phyloP scores from a whole-genome alignment of 306 rosid genomes.

The Dryas drummondii region DNA sequence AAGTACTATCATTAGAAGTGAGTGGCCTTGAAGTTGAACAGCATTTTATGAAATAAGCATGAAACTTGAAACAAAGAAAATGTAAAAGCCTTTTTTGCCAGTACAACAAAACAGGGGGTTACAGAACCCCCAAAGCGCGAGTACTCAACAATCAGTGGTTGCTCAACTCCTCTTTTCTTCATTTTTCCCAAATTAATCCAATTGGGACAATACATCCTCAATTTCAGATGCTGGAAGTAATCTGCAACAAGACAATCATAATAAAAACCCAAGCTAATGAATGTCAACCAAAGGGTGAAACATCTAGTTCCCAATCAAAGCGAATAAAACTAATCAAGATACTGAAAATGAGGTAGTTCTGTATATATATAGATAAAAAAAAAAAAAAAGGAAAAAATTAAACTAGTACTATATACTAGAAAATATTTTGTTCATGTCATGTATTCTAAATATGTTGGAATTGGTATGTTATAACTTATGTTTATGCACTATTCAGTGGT shows the following conservation, averaged over 20 bases:
- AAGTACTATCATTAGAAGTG: neutral
- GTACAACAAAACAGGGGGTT: neutral
- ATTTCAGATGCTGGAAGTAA: conserved; percentile 81
- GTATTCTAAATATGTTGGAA: neutral
- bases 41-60: neutral
- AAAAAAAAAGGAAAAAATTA: neutral
- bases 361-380: no score
- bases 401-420: neutral
- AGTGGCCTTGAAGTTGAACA: neutral
- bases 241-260: conserved; percentile 46
- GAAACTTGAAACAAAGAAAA: neutral
- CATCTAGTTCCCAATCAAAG: neutral
- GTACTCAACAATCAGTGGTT: neutral
- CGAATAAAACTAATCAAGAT: neutral
- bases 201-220: conserved; percentile 79
- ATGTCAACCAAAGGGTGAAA: neutral
- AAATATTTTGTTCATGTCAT: neutral
- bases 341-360: neutral
- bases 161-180: neutral
- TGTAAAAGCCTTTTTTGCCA: neutral
- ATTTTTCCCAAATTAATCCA: conserved; percentile 39
- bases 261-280: neutral
- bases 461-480: neutral
- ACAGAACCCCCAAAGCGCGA: neutral
- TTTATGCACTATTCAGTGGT: neutral